Base-by-base conservation (phyloP, 345 rosid genomes). In the Moricandia moricandioides region DNA sequence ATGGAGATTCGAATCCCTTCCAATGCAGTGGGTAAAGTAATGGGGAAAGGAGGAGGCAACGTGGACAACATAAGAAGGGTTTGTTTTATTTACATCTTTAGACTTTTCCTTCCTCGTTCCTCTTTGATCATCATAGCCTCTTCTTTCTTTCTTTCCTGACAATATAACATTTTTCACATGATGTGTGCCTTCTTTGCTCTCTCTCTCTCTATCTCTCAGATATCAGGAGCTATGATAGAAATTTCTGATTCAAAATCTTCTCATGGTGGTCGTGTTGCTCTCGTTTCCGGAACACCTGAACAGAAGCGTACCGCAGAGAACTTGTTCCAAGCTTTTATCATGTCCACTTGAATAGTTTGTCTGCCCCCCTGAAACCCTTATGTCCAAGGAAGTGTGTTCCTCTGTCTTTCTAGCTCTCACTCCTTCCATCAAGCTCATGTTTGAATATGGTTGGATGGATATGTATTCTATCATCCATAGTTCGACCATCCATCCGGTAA, bases 201-300 rank as follows among this genome's bases (percentile, higher is more conserved):
- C 68, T 59, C 47, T 61, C 45, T 76, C 70, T 16, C 18, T 47
- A 1, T 49, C 31, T 86, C 80, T 79, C 91, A 95, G 99, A 89
- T 95, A 81, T 95, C 99, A n/a, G 99, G 99, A 84, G 99, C 99
- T 60, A 78, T 83, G 82, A 79, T 95, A 81, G 99, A 90, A 81
- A 84, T 95, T 67, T 90, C 97, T 72, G 96, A 92, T 69, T 84
- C 96, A 72, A 89, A 88, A 71, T 81, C 89, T 69, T 83, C 85
- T 18, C 88, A 86, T 31, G 98, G 97, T 16, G 97, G 86, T 76
- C 96, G 92, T 29, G 71, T 90, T 65, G 99, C 99, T 79, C 85
- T 82, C 69, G 77, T 95, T 79, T 84, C 94, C 51, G 99, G 99
- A 79, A 90, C 97, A 29, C 85, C 88, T 31, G 97, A 95, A 84